Evolutionary conservation across 2,329 filamentous ascomycete species (phyloP).

Genomic region (Polytolypa hystricis): DNA sequence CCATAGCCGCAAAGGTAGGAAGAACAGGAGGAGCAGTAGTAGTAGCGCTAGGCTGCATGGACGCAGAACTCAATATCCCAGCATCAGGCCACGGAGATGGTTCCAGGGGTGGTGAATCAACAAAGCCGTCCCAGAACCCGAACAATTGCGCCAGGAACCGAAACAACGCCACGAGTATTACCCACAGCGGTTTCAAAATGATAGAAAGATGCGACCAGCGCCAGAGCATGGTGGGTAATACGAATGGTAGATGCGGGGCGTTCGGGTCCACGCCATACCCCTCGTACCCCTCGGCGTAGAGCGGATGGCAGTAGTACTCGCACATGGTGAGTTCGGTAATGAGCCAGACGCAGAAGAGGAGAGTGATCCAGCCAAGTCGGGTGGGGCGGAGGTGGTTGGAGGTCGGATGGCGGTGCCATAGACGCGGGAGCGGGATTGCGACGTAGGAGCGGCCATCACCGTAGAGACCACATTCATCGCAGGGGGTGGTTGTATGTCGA

Average conservation of each 20-base stretch:
- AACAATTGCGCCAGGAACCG: constrained; percentile 25
- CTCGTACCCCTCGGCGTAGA: constrained; percentile 37
- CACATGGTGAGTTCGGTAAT: constrained; percentile 38
- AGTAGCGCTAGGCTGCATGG: too few species aligned
- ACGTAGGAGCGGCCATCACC: constrained; percentile 21
- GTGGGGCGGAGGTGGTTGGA: constrained; percentile 25
- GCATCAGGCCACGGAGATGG: neutral
- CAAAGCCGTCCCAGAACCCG: constrained; percentile 33
- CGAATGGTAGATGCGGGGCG: constrained; percentile 44
- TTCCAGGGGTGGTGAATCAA: constrained; percentile 22
- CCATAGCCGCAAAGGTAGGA: neutral
- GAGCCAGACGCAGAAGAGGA: constrained; percentile 38
- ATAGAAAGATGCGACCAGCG: constrained; percentile 32
- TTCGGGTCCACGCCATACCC: constrained; percentile 41
- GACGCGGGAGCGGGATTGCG: constrained; percentile 24
- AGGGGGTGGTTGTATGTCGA: constrained; percentile 10
- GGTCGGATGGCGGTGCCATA: constrained; percentile 23
- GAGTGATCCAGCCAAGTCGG: constrained; percentile 27
- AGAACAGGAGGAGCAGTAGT: neutral
- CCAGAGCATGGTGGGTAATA: constrained; percentile 44
- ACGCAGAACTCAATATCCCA: too few species aligned
- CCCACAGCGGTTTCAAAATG: constrained; percentile 15
- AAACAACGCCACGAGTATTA: constrained; percentile 21
- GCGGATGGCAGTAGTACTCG: constrained; percentile 41
- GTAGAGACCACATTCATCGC: constrained; percentile 17